Base-by-base conservation (phyloP, 345 rosid genomes). In the Cardamine occulta region DNA sequence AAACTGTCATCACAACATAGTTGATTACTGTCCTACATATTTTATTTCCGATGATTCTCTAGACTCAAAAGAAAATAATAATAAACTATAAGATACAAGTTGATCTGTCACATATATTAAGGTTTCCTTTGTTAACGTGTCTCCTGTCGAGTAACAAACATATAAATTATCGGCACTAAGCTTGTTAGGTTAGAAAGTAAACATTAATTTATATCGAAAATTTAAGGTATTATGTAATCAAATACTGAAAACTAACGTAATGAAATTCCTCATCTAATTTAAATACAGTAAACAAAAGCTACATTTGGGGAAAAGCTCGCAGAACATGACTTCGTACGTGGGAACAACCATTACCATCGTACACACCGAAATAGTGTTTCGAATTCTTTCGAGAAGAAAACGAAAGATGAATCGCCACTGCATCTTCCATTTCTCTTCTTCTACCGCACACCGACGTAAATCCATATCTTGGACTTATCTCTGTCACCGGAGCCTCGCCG, bases 181-280 rank as follows among this genome's bases (percentile, higher is more conserved):
- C 54, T 54, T 40, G 80, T 53, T 62, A 76, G 58, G 80, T 62
- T 19, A 47, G 61, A 39, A 61, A 61, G 54, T n/a, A 75, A 52
- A 76, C 63, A 28, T 61, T 61, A 37, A 13, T 7, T 3, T 18
- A 58, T 35, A 47, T 37, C 21, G 8, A 75, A 15, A 47, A 1
- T 3, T 17, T 18, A 68, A 11, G 39, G 2, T 56, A 26, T 15
- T 13, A 34, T 40, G 55, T 53, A 32, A n/a, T n/a, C 32, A 58
- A 51, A 28, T 66, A 18, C 45, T 8, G 63, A 68, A 65, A 52
- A 31, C 63, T 34, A 76, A 70, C 75, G 75, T 70, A 54, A 54
- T 69, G 80, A 68, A 68, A 76, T 44, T 69, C 49, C 23, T 69
- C 12, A 40, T 60, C 44, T n/a, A n/a, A n/a, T 47, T 35, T 5